phyloP scores from a whole-genome alignment of 306 rosid genomes.

The Casuarina equisetifolia region DNA sequence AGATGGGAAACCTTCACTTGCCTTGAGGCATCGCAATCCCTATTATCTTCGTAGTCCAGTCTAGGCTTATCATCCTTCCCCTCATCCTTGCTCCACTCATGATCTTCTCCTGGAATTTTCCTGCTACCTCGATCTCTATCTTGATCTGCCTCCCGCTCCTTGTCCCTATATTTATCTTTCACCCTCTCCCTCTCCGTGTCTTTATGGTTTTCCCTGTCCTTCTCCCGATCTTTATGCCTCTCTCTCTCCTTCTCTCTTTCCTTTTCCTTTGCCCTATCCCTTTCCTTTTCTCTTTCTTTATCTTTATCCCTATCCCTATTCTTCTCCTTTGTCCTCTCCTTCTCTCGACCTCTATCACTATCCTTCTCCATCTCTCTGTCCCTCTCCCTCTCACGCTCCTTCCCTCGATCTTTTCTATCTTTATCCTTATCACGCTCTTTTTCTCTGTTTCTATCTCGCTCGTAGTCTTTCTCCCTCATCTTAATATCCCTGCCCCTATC shows the following conservation, averaged over 20 bases:
- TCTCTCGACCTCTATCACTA: conserved; percentile 55
- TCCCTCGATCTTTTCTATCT: conserved; percentile 62
- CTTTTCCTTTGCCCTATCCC: conserved; percentile 53
- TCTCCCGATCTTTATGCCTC: conserved; percentile 42
- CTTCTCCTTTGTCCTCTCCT: conserved; percentile 66
- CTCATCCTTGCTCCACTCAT: conserved; percentile 48
- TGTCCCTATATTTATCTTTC: conserved; percentile 24
- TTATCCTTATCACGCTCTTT: conserved; percentile 65
- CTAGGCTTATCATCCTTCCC: conserved; percentile 32
- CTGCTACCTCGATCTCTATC: conserved; percentile 3
- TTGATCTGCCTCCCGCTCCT: conserved; percentile 6
- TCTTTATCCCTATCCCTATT: conserved; percentile 56
- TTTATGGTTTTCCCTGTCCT: conserved; percentile 54
- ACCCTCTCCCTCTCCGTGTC: conserved; percentile 46
- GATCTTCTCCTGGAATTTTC: not conserved
- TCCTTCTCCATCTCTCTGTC: conserved; percentile 61
- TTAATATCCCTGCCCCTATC: conserved; percentile 63
- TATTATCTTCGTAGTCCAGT: conserved; percentile 45
- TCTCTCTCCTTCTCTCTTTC: conserved; percentile 47
- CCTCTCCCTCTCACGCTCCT: conserved; percentile 64
- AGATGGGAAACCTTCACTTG: conserved; percentile 42
- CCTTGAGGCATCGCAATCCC: conserved; percentile 46
- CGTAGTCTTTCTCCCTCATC: conserved; percentile 68
- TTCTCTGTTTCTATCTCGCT: conserved; percentile 63
- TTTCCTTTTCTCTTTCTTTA: conserved; percentile 47